Conservation (phyloP, 2,329 filamentous ascomycete species). For the Fusarium nygamai region DNA sequence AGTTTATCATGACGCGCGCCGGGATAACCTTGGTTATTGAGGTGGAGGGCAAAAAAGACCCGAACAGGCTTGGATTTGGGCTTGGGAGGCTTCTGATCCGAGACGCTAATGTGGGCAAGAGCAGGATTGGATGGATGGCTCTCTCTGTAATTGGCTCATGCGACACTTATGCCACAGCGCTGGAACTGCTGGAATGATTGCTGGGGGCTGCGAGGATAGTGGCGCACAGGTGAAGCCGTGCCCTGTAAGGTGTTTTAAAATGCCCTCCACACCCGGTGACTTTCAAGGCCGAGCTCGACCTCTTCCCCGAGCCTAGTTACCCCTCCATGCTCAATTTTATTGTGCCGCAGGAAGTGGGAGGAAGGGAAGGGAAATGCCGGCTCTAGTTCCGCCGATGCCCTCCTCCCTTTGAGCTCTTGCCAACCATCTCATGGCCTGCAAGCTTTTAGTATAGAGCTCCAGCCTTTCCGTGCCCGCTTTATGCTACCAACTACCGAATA, state of each 20-base stretch:
- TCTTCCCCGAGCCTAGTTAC: constrained; percentile 1
- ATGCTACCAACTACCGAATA: not conserved
- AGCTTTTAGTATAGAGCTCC: not conserved
- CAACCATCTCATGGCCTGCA: not conserved
- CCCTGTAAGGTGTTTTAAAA: constrained; percentile 13
- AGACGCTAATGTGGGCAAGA: constrained; percentile 37
- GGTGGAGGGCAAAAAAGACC: constrained; percentile 28
- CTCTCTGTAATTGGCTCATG: constrained; percentile 37
- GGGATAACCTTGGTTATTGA: constrained; percentile 42
- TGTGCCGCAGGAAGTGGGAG: constrained; percentile 1
- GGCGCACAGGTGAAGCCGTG: constrained; percentile 10
- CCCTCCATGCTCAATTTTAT: constrained; percentile 18
- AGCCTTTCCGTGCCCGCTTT: constrained; percentile 13
- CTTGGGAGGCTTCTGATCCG: constrained; percentile 29
- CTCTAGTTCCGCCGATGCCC: constrained; percentile 9
- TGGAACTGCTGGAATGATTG: constrained; percentile 32
- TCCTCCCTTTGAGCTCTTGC: not conserved
- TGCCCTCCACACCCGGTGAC: constrained; percentile 6
- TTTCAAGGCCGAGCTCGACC: constrained; percentile 6
- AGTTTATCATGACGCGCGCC: constrained; percentile 44
- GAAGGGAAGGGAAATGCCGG: constrained; percentile 27
- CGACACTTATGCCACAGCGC: constrained; percentile 7
- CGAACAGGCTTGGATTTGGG: constrained; percentile 21
- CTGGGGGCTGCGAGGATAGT: not conserved
- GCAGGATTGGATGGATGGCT: constrained; percentile 14